Conservation (phyloP, 495 filamentous ascomycete genomes). For the Neurospora cerealis region DNA sequence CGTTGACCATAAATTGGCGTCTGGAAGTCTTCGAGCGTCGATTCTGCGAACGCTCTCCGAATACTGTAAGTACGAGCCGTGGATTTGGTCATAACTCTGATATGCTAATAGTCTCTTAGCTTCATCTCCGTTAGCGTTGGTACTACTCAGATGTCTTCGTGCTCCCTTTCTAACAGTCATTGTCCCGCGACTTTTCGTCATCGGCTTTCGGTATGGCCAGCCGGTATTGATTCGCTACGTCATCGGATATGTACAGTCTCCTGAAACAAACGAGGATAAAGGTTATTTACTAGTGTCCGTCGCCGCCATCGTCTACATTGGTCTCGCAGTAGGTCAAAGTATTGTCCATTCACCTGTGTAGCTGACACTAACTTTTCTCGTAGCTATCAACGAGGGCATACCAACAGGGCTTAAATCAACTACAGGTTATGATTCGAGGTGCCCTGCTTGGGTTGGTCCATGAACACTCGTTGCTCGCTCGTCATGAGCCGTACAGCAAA, state of each 20-base stretch:
- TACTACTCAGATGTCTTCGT: conserved; percentile 37
- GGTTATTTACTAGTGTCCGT: conserved; percentile 49
- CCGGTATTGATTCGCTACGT: conserved; percentile 49
- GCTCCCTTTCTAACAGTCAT: conserved; percentile 39
- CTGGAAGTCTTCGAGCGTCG: conserved; percentile 27
- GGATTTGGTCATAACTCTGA: background rate
- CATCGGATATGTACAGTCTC: conserved; percentile 35
- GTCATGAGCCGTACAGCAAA: conserved; percentile 32
- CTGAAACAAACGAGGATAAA: conserved; percentile 17
- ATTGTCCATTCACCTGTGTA: background rate
- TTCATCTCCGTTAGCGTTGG: conserved; percentile 30
- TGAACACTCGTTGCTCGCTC: conserved; percentile 36
- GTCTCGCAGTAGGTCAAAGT: conserved; percentile 40
- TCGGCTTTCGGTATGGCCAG: conserved; percentile 52
- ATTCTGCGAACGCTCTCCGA: conserved; percentile 30
- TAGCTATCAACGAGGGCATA: conserved; percentile 44
- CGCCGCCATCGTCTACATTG: conserved; percentile 48
- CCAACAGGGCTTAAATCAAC: conserved; percentile 45
- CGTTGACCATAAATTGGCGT: conserved; percentile 36
- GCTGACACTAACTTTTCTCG: background rate
- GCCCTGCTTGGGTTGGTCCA: conserved; percentile 52
- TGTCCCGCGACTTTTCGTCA: conserved; percentile 44
- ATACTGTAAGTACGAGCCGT: conserved; percentile 6
- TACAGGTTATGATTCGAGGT: conserved; percentile 49
- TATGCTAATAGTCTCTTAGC: background rate